Conservation (phyloP, 2,329 filamentous ascomycete species). For the Helotiales sp. region DNA sequence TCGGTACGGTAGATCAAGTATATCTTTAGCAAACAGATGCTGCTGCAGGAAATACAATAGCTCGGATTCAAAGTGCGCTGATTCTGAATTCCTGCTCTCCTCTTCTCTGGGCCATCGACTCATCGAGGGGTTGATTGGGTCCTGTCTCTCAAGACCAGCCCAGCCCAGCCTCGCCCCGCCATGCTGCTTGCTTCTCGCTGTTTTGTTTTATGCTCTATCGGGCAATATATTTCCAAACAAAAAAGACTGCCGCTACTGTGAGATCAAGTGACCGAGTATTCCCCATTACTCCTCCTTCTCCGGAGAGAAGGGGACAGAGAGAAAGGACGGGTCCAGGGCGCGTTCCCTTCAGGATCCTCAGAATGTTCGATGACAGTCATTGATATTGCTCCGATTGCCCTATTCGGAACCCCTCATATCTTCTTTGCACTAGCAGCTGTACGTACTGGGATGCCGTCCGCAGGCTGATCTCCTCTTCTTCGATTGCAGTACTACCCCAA, state of each 20-base stretch:
- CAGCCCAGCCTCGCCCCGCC: neutral
- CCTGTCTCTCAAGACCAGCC: too few relatives aligned
- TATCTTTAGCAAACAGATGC: neutral
- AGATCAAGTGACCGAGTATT: constrained; percentile 11
- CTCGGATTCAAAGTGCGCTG: neutral
- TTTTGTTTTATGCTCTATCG: neutral
- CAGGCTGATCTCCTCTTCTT: constrained; percentile 24
- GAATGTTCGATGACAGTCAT: constrained; percentile 13
- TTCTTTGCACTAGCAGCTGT: constrained; percentile 25
- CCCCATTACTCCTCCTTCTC: constrained; percentile 1
- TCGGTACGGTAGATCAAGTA: neutral
- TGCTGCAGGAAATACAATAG: neutral
- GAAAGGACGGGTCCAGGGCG: neutral
- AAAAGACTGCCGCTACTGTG: neutral
- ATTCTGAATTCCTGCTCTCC: neutral
- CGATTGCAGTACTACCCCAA: constrained; percentile 22
- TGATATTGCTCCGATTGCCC: constrained; percentile 21
- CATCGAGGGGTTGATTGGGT: neutral
- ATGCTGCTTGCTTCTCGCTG: neutral
- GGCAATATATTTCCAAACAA: constrained; percentile 5
- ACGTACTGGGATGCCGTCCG: constrained; percentile 26
- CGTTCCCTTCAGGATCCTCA: neutral
- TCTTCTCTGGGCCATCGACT: neutral
- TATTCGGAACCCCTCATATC: constrained; percentile 14
- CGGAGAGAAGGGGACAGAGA: neutral